Evolutionary conservation across 768 basidiomycete genomes (phyloP).

Genomic region (Rhizopogon roseolus): DNA sequence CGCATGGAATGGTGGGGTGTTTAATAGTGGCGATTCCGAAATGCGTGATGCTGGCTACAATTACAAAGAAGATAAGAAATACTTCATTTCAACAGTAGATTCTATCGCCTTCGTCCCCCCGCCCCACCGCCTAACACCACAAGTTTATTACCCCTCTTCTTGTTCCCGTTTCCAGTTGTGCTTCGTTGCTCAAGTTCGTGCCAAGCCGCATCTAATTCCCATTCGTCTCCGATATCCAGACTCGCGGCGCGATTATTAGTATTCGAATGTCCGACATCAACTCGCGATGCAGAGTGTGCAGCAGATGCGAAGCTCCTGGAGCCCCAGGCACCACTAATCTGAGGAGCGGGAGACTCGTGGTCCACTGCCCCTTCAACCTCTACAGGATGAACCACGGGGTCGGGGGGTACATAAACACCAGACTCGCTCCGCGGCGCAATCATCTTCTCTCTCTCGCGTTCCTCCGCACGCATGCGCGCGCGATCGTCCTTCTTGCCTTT

Average conservation of each 20-base stretch:
- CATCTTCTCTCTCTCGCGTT: conserved; percentile 60
- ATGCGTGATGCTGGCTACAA: conserved; percentile 6
- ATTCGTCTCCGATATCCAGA: conserved; percentile 49
- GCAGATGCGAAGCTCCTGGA: conserved; percentile 79
- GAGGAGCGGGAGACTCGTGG: conserved; percentile 6
- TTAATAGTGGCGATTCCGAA: not conserved
- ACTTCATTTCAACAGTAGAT: not conserved
- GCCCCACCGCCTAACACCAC: conserved; percentile 70
- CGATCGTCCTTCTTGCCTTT: conserved; percentile 84
- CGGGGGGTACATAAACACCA: conserved; percentile 2
- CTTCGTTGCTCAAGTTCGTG: conserved; percentile 68
- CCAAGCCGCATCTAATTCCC: conserved; percentile 78
- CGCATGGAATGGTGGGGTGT: not conserved
- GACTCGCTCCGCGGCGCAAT: conserved; percentile 16
- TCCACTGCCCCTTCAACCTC: conserved; percentile 12
- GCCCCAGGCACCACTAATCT: conserved; percentile 65
- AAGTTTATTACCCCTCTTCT: conserved; percentile 56
- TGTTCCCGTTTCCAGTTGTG: conserved; percentile 35
- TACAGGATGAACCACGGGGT: conserved; percentile 4
- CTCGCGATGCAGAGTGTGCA: conserved; percentile 41
- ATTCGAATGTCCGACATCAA: conserved; percentile 38
- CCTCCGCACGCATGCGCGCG: conserved; percentile 75
- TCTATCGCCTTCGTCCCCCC: conserved; percentile 43
- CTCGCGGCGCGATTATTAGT: conserved; percentile 21
- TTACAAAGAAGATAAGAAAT: conserved; percentile 9